Evolutionary conservation across 2,329 filamentous ascomycete genomes (phyloP), one percentile per base, ranked within the genome.

Genomic region (Mycosphaerella arachidis): DNA sequence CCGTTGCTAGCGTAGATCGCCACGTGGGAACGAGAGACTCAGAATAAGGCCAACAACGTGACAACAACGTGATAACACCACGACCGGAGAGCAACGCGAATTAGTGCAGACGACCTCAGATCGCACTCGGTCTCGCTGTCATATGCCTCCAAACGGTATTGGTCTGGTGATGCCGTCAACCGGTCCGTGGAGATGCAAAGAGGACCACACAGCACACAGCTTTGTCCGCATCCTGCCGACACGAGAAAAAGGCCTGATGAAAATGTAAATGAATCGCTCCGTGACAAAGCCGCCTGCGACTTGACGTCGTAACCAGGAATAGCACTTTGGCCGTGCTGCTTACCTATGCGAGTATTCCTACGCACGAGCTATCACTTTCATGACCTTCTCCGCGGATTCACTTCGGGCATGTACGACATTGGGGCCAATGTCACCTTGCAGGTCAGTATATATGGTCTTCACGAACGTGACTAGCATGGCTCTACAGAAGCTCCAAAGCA

Each of bases 361-460:
- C 46, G 46, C 46, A 30, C 20, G 18, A 27, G 20, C 46, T n/a
- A 18, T n/a, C 8, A 27, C 20, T 50, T 12, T 30, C 8, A 50
- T 50, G 18, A 18, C 46, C 13, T 50, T 50, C 46, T 50, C 46
- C 46, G 20, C 46, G 46, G 46, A 50, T 29, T 50, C 24, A 29
- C 29, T 27, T 50, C 46, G 46, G 50, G 3, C 30, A 9, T 20
- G 50, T 31, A 52, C 27, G 30, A 31, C 27, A 31, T 35, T 35
- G 27, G 24, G n/a, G 29, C 46, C 12, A 52, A 16, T 35, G 4
- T 35, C 16, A 6, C 18, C 46, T 18, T 43, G 40, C 40, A 43
- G 40, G 31, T 52, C 45, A 37, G 55, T 57, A 52, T 40, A 35
- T 10, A 57, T 57, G 8, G 48, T 50, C 46, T 27, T 6, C 20